These are phyloP conservation scores for Sporopachydermia quercuum DNA, from an alignment of 805 yeast genomes.

Conservation along the genomic window DNA sequence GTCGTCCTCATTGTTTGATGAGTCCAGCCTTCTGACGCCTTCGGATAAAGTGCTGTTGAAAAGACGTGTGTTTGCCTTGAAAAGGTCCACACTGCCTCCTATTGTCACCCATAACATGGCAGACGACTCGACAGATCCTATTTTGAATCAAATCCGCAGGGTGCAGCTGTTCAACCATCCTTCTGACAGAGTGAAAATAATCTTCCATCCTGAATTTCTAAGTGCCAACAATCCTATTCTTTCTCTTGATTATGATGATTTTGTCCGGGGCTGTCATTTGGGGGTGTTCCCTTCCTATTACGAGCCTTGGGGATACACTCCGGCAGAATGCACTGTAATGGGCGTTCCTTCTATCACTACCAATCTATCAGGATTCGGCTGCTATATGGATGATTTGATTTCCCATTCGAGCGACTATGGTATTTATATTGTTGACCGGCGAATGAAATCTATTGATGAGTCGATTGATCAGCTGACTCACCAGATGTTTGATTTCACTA, in stretches of 20 bases:
- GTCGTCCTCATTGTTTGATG: constrained; percentile 63
- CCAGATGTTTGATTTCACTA: constrained; percentile 78
- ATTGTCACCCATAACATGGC: constrained; percentile 95
- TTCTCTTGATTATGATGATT: constrained; percentile 90
- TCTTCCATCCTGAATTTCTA: constrained; percentile 95
- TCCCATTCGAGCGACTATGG: constrained; percentile 93
- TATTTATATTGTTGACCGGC: constrained; percentile 89
- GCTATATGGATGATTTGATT: constrained; percentile 95
- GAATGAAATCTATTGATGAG: constrained; percentile 85
- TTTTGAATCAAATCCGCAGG: constrained; percentile 78
- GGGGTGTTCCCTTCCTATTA: constrained; percentile 98
- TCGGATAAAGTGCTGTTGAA: constrained; percentile 81
- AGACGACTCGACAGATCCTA: constrained; percentile 84
- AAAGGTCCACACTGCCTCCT: constrained; percentile 82
- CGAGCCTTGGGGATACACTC: constrained; percentile 99
- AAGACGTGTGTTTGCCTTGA: constrained; percentile 84
- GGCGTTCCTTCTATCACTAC: constrained; percentile 97
- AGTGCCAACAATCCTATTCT: constrained; percentile 90
- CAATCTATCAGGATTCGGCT: constrained; percentile 91
- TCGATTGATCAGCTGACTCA: constrained; percentile 80
- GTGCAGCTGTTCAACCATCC: constrained; percentile 84
- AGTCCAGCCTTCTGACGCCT: constrained; percentile 67
- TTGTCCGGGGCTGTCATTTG: constrained; percentile 93
- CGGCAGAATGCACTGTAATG: constrained; percentile 99
- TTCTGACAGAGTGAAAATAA: constrained; percentile 82